These are phyloP conservation scores for Oryza coarctata DNA, from an alignment of 176 grass and related monocot species.

Conservation along the genomic window DNA sequence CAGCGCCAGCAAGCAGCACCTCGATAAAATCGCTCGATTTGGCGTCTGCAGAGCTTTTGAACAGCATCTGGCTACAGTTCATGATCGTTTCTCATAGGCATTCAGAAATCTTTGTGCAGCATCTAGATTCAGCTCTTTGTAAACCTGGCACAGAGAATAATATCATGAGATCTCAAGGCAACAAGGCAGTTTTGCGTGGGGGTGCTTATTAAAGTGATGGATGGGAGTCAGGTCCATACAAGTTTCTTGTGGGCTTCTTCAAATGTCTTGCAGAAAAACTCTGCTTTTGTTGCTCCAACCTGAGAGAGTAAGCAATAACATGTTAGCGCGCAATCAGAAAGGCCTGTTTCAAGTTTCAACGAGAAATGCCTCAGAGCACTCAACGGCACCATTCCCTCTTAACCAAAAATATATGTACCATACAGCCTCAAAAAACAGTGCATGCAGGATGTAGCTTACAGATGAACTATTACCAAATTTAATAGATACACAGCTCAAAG, in stretches of 20 bases:
- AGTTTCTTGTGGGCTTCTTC: conserved; percentile 71
- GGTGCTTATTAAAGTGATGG: not conserved
- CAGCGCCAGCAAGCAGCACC: not conserved
- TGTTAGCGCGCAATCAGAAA: not conserved
- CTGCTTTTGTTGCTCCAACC: conserved; percentile 71
- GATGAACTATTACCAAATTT: not conserved
- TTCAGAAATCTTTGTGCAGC: conserved; percentile 63
- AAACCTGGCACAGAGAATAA: conserved; percentile 55
- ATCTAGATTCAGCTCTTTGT: conserved; percentile 74
- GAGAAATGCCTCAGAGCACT: not conserved
- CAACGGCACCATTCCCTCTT: not conserved
- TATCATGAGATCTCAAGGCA: not conserved
- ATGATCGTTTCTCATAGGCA: conserved; percentile 45
- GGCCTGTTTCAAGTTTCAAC: not conserved
- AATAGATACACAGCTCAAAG: not conserved
- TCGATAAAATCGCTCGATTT: not conserved
- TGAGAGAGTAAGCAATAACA: conserved; percentile 18
- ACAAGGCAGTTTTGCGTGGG: not conserved
- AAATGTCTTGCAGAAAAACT: conserved; percentile 74
- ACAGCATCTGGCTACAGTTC: not conserved
- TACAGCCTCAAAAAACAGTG: not conserved
- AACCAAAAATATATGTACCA: not conserved
- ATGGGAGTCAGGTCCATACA: conserved; percentile 32
- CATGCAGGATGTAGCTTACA: not conserved
- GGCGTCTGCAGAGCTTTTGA: not conserved